These are phyloP conservation scores for Thamnidium elegans DNA, from an alignment of 192 early-diverging fungal genomes.

Conservation along the genomic window DNA sequence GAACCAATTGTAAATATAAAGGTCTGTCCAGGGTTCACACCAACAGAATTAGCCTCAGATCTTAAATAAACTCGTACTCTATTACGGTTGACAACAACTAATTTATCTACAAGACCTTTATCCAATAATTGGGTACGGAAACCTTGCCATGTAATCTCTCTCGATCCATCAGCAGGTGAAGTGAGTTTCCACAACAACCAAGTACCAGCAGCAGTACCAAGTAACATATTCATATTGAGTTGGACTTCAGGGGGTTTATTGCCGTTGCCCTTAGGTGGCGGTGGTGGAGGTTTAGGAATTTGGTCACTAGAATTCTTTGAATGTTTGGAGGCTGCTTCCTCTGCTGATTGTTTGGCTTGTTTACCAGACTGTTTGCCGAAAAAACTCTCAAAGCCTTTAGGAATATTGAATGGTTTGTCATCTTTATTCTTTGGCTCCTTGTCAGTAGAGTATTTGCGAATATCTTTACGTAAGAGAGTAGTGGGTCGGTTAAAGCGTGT, in stretches of 20 bases:
- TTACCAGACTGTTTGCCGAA: conserved; percentile 47
- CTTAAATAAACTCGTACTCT: conserved; percentile 79
- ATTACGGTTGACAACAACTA: conserved; percentile 87
- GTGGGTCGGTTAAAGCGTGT: not conserved
- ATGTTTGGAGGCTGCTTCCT: conserved; percentile 32
- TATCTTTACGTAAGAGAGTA: not conserved
- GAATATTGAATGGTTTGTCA: conserved; percentile 41
- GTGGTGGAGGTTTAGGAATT: conserved; percentile 29
- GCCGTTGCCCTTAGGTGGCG: conserved; percentile 5
- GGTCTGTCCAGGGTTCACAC: conserved; percentile 30
- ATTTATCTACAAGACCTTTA: conserved; percentile 86
- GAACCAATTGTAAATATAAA: conserved; percentile 93
- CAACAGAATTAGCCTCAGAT: conserved; percentile 52
- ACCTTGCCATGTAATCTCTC: conserved; percentile 91
- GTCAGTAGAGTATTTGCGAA: conserved; percentile 17
- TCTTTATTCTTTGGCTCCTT: conserved; percentile 24
- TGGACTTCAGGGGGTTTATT: conserved; percentile 36
- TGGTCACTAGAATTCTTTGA: conserved; percentile 18
- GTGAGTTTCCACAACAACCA: conserved; percentile 52
- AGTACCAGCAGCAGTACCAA: conserved; percentile 43
- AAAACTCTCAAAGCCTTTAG: conserved; percentile 73
- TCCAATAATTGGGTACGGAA: conserved; percentile 87
- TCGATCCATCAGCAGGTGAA: conserved; percentile 44
- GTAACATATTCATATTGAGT: conserved; percentile 42
- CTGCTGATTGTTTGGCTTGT: conserved; percentile 34